Base-by-base conservation (phyloP, 441 rosid species). In the Croton setiger region DNA sequence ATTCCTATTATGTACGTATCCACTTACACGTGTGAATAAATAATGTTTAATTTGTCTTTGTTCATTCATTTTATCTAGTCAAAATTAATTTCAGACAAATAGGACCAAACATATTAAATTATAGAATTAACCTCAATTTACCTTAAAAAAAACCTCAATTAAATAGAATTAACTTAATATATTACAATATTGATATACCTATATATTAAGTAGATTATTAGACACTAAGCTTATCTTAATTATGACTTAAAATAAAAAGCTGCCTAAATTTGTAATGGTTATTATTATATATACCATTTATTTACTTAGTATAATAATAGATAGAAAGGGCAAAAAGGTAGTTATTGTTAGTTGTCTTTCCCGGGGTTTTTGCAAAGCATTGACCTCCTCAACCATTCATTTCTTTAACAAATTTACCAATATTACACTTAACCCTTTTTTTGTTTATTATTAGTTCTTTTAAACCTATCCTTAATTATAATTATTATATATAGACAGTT, bases 311-410 rank as follows among this genome's bases (percentile, higher is more conserved):
- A 11, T 18, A 15, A 11, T 18, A 15, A 27, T 27, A 14, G 39
- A 52, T 36, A 7, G 45, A 41, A 11, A 60, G 31, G 57, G 31
- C n/a, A 0, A 21, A 14, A 56, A 63, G 60, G 63, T 54, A 8
- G 79, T 78, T 73, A 63, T 4, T 21, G 18, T 35, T 64, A 7
- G 49, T 66, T 44, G 80, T 63, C 41, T 72, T 74, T 67, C 60
- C 70, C 77, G 72, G 64, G 68, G 11, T 52, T 75, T 66, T 69
- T 64, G 77, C 44, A 54, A 27, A 41, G 52, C 70, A 31, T 49
- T 75, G 58, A 73, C 61, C 63, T 72, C 64, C 18, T 43, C 47
- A 41, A 20, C 83, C 80, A 63, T 65, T 48, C 71, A 49, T 56
- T 77, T 64, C 33, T 60, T 21, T 6, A 54, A 59, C 65, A 41